Conservation (phyloP, 2,329 filamentous ascomycete genomes). For the Trichophyton schoenleinii region DNA sequence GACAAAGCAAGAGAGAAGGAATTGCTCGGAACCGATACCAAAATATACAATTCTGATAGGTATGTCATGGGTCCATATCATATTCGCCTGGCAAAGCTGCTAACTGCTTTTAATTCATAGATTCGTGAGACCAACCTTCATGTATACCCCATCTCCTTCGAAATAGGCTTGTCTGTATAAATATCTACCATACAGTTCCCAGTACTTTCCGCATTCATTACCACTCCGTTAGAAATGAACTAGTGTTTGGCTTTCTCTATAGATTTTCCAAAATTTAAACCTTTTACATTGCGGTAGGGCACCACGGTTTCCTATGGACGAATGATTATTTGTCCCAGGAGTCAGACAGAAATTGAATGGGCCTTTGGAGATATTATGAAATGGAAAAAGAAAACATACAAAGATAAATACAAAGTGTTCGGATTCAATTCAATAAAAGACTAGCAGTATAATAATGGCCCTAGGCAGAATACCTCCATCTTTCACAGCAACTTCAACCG, state of each 20-base stretch:
- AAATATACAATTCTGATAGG: constrained; percentile 81
- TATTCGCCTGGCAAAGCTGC: background rate
- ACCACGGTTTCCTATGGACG: background rate
- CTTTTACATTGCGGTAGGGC: background rate
- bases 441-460: background rate
- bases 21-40: constrained; percentile 68
- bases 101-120: constrained; percentile 33
- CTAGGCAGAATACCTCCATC: background rate
- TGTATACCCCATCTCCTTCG: constrained; percentile 48
- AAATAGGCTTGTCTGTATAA: constrained; percentile 2
- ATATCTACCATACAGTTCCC: background rate
- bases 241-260: background rate
- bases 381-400: background rate
- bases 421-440: background rate
- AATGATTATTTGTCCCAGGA: background rate
- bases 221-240: background rate
- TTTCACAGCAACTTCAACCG: background rate
- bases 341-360: background rate
- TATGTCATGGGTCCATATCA: constrained; percentile 35
- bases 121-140: constrained; percentile 71
- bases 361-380: background rate
- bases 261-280: background rate
- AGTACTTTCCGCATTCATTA: background rate
- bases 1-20: constrained; percentile 85
- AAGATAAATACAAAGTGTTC: too few relatives aligned